Conservation (phyloP, 371 early-diverging fungal genomes). For the Mucor piriformis region DNA sequence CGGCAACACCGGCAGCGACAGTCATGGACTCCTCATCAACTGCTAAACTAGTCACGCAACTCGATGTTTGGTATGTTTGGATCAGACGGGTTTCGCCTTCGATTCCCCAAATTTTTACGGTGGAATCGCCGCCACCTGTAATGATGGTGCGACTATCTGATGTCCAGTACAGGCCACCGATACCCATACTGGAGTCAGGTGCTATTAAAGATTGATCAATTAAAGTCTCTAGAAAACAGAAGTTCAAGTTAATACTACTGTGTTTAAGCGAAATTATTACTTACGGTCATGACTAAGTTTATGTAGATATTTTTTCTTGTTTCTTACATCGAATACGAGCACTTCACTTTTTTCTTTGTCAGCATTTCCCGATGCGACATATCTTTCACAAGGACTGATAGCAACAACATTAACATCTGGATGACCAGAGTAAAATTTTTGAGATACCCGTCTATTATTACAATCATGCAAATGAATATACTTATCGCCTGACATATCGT, state of each 20-base stretch:
- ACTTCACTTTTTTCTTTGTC: constrained; percentile 36
- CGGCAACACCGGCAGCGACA: constrained; percentile 44
- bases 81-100: constrained; percentile 27
- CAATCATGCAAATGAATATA: constrained; percentile 39
- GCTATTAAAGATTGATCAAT: constrained; percentile 20
- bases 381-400: constrained; percentile 44
- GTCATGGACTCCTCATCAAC: constrained; percentile 41
- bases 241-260: neutral
- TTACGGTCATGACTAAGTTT: constrained; percentile 36
- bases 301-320: constrained; percentile 23
- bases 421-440: constrained; percentile 32
- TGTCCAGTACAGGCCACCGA: constrained; percentile 44
- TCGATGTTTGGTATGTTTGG: constrained; percentile 32
- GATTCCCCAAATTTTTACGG: constrained; percentile 42
- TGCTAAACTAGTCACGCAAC: constrained; percentile 36
- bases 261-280: constrained; percentile 1
- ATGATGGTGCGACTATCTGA: constrained; percentile 33
- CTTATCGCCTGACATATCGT: constrained; percentile 35
- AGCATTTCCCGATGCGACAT: constrained; percentile 43
- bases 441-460: constrained; percentile 9
- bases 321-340: constrained; percentile 37
- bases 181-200: constrained; percentile 42
- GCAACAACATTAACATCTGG: constrained; percentile 45
- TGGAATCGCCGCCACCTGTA: constrained; percentile 49
- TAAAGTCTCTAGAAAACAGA: neutral